Base-by-base conservation (phyloP, 768 basidiomycete species). In the Tylopilus sp. region DNA sequence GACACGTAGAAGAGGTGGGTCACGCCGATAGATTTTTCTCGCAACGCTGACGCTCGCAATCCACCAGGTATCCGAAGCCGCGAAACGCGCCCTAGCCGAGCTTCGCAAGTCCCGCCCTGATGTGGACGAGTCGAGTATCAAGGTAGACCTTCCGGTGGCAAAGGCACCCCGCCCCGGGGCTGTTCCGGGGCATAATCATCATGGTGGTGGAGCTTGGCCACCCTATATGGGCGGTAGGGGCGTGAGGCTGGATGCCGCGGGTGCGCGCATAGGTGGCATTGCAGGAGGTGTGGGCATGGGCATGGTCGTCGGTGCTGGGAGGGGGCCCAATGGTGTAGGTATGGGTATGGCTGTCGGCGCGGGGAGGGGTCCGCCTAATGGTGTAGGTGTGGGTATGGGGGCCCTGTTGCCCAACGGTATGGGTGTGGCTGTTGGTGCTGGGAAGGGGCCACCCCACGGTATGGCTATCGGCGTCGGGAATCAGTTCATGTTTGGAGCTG, bases 1-100 rank as follows among this genome's bases (percentile, higher is more conserved):
- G 86, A 30, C 86, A 88, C 61, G 78, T 74, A 5, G 75, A 82
- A 47, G 88, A 91, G 74, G 89, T 85, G 50, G 24, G 71, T 49
- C 28, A 12, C 54, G 1, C n/a, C n/a, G 25, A 40, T 19, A 29
- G 8, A 16, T 29, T 10, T 2, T 24, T 6, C 29, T 30, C 45
- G 29, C 25, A 45, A 30, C 14, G 48, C 43, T 49, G 31, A 53
- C 21, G 50, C n/a, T 43, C 29, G 21, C 34, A n/a, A 33, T 29
- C 21, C 9, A 25, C 1, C 48, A 90, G 89, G 87, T 91, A 33
- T 79, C 80, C 46, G 79, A 73, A 46, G 90, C 89, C 0, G 83
- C 82, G 13, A 79, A 86, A 61, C 76, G 71, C 46, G 87, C 89
- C 0, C 65, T 84, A n/a, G 80, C 77, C n/a, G 78, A 86, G 21